Evolutionary conservation across 2,329 filamentous ascomycete species (phyloP).

Genomic region (Epichloe festucae): DNA sequence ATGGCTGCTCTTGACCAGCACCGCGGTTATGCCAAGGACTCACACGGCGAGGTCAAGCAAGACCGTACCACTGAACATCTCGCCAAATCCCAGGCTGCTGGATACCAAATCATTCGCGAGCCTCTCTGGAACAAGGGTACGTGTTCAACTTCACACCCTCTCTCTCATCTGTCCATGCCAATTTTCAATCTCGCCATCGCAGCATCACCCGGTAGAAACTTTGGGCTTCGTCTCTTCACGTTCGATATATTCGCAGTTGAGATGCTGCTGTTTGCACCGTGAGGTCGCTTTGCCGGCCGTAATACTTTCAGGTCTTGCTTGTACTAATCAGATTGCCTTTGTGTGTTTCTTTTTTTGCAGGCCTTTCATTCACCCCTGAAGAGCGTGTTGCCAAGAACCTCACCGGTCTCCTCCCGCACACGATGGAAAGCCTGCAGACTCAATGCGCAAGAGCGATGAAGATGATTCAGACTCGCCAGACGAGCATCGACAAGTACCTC

Average conservation of each 20-base stretch:
- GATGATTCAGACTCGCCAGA: constrained; percentile 57
- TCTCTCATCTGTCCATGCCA: neutral
- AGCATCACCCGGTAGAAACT: neutral
- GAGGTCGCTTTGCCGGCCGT: neutral
- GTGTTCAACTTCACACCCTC: constrained; percentile 9
- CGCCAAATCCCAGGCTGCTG: constrained; percentile 35
- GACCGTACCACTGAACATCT: constrained; percentile 40
- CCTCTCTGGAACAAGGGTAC: constrained; percentile 55
- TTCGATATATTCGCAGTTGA: neutral
- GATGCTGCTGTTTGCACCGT: neutral
- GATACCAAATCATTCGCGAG: constrained; percentile 49
- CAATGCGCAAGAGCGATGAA: constrained; percentile 56
- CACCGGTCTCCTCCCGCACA: constrained; percentile 51
- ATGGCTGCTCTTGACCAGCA: constrained; percentile 47
- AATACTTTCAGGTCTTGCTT: neutral
- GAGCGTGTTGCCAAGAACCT: constrained; percentile 52
- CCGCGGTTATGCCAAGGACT: constrained; percentile 44
- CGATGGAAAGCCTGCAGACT: constrained; percentile 45
- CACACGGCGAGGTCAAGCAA: constrained; percentile 44
- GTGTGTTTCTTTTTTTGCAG: constrained; percentile 21
- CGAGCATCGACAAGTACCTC: constrained; percentile 68
- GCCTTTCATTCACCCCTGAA: constrained; percentile 51
- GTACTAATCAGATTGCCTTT: neutral
- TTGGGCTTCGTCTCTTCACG: neutral
- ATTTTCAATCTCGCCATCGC: neutral